Conservation (phyloP, 192 early-diverging fungal genomes). For the Entomortierella beljakovae region DNA sequence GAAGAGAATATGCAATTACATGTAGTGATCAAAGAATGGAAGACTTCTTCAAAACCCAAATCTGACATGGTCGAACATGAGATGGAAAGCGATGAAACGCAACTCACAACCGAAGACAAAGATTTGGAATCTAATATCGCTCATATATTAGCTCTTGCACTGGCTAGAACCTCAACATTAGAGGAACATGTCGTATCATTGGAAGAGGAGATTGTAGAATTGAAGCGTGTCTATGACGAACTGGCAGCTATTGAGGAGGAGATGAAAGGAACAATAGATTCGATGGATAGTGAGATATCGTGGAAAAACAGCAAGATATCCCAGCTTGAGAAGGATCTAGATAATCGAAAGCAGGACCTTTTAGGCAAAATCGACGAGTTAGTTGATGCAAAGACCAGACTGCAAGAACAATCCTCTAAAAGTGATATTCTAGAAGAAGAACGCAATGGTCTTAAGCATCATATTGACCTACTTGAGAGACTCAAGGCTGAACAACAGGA, state of each 20-base stretch:
- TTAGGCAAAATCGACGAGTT: conserved; percentile 8
- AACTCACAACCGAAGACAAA: neutral
- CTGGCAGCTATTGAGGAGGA: neutral
- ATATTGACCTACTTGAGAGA: neutral
- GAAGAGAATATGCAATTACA: neutral
- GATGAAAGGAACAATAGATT: neutral
- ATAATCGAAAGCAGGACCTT: conserved; percentile 6
- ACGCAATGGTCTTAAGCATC: conserved; percentile 2
- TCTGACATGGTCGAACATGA: neutral
- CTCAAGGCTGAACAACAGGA: conserved; percentile 14
- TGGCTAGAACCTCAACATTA: neutral
- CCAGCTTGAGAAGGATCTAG: conserved; percentile 20
- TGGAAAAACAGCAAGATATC: conserved; percentile 9
- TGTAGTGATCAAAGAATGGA: neutral
- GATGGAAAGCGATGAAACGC: neutral
- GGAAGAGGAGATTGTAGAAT: conserved; percentile 10
- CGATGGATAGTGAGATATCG: neutral
- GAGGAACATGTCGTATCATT: neutral
- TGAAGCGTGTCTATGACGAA: neutral
- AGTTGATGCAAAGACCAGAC: neutral
- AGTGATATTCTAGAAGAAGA: conserved; percentile 8
- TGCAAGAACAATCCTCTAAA: conserved; percentile 6
- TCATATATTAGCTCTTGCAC: conserved; percentile 1
- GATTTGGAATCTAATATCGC: neutral
- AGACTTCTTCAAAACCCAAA: neutral